Percentiles rank a stretch among this genome's conserved stretches.
phyloP scores from a whole-genome alignment of 768 basidiomycete genomes.

The Lentinus tigrinus region DNA sequence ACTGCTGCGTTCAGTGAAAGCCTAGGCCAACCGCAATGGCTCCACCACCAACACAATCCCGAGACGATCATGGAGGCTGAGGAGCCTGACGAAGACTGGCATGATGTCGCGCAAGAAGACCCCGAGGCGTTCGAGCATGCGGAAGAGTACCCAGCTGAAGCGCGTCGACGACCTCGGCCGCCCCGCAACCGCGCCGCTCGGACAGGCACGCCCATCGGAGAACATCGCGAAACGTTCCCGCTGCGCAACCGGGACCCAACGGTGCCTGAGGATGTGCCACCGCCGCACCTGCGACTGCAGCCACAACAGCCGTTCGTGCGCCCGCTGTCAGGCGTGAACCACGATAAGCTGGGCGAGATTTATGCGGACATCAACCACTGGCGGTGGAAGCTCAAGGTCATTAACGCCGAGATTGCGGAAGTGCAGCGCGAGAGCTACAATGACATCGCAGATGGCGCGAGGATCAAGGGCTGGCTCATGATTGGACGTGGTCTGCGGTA shows the following conservation, averaged over 20 bases:
- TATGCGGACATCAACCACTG: slow-evolving; percentile 71
- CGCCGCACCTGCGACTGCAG: slow-evolving; percentile 67
- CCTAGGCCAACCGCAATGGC: slow-evolving; percentile 30
- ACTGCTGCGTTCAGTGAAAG: slow-evolving; percentile 26
- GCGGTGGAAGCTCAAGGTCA: slow-evolving; percentile 66
- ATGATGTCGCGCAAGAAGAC: slow-evolving; percentile 50
- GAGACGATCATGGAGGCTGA: slow-evolving; percentile 21
- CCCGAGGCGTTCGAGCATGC: slow-evolving; percentile 35
- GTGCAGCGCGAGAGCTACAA: slow-evolving; percentile 65
- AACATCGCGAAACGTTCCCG: slow-evolving; percentile 64
- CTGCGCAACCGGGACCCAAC: slow-evolving; percentile 39
- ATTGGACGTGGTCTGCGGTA: slow-evolving; percentile 67
- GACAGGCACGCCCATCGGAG: slow-evolving; percentile 21
- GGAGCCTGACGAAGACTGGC: slow-evolving; percentile 50
- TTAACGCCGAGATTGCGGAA: slow-evolving; percentile 73
- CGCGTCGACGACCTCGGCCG: slow-evolving; percentile 22
- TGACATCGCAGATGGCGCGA: slow-evolving; percentile 68
- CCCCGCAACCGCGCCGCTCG: slow-evolving; percentile 20
- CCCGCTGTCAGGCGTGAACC: slow-evolving; percentile 70
- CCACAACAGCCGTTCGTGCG: slow-evolving; percentile 70
- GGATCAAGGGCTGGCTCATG: slow-evolving; percentile 77
- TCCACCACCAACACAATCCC: slow-evolving; percentile 23
- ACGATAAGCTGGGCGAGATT: slow-evolving; percentile 60
- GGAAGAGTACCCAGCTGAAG: slow-evolving; percentile 27
- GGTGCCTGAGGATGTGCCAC: slow-evolving; percentile 47